phyloP scores from a whole-genome alignment of 2,329 filamentous ascomycete genomes.

The Cordyceps tenuipes region DNA sequence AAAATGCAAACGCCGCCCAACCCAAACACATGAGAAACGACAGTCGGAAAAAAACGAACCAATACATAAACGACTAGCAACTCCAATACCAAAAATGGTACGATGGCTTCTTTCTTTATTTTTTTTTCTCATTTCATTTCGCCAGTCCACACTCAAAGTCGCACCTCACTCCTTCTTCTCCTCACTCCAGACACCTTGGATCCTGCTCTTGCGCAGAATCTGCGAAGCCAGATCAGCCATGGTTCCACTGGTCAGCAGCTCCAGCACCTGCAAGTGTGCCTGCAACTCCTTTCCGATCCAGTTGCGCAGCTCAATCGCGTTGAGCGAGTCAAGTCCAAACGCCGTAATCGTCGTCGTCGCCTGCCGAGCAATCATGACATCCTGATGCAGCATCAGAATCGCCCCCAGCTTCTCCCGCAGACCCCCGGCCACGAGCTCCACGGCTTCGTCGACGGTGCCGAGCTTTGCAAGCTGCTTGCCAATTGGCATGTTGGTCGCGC shows the following conservation, averaged over 20 bases:
- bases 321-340: slow-evolving; percentile 36
- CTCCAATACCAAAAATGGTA: not conserved
- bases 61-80: not conserved
- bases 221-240: slow-evolving; percentile 14
- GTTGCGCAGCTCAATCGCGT: slow-evolving; percentile 42
- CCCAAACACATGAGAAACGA: not conserved
- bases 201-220: slow-evolving; percentile 20
- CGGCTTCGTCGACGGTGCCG: slow-evolving; percentile 16
- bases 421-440: slow-evolving; percentile 18
- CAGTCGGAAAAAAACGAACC: not conserved
- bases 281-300: slow-evolving; percentile 42
- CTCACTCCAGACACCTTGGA: slow-evolving; percentile 16
- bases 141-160: not conserved
- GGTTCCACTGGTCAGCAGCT: slow-evolving; percentile 40
- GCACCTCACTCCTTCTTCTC: not conserved
- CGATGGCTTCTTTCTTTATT: not conserved
- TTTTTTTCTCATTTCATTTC: not conserved
- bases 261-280: slow-evolving; percentile 43
- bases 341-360: slow-evolving; percentile 18
- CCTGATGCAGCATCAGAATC: slow-evolving; percentile 21
- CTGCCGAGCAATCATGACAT: slow-evolving; percentile 17
- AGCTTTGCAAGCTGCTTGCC: slow-evolving; percentile 15
- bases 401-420: slow-evolving; percentile 27
- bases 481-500: slow-evolving; percentile 12
- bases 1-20: not conserved